phyloP scores from a whole-genome alignment of 352 stramenopile genomes.

The Pythium folliculosum region DNA sequence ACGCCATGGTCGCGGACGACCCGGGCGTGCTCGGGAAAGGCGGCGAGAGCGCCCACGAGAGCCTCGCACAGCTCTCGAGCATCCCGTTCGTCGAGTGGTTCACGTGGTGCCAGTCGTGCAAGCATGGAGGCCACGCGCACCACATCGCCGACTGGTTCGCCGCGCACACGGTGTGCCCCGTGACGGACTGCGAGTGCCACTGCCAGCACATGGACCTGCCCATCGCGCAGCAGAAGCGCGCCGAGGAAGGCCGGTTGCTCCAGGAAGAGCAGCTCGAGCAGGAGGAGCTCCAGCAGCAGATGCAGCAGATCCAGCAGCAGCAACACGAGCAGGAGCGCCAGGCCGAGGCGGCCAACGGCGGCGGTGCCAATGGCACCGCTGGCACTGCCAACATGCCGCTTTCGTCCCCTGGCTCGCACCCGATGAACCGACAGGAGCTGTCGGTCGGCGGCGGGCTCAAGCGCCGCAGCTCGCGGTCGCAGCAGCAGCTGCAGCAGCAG shows the following conservation, averaged over 20 bases:
- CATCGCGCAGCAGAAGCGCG: conserved; percentile 57
- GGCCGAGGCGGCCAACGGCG: not conserved
- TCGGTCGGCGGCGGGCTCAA: not conserved
- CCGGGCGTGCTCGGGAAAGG: conserved; percentile 25
- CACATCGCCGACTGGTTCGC: conserved; percentile 95
- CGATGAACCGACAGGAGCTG: not conserved
- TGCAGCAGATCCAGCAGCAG: conserved; percentile 14
- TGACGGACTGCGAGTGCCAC: conserved; percentile 92
- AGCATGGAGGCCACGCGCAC: conserved; percentile 91
- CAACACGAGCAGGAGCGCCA: conserved; percentile 13
- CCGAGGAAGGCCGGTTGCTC: conserved; percentile 32
- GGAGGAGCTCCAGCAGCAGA: conserved; percentile 13
- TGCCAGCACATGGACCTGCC: conserved; percentile 85
- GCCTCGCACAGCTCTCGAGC: conserved; percentile 87
- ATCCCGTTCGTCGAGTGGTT: conserved; percentile 96
- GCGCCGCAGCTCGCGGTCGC: conserved; percentile 11
- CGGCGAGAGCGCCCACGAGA: conserved; percentile 73
- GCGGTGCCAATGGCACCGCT: not conserved
- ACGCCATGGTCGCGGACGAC: conserved; percentile 47
- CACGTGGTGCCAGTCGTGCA: conserved; percentile 93
- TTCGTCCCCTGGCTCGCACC: conserved; percentile 4
- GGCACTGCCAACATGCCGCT: not conserved
- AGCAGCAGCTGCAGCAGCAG: conserved; percentile 18
- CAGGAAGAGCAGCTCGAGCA: conserved; percentile 22
- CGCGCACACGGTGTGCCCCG: conserved; percentile 87